Percentiles rank a stretch among this genome's conserved stretches.
Evolutionary conservation across 2,329 filamentous ascomycete genomes (phyloP).

Genomic region (Ascochyta koolunga): DNA sequence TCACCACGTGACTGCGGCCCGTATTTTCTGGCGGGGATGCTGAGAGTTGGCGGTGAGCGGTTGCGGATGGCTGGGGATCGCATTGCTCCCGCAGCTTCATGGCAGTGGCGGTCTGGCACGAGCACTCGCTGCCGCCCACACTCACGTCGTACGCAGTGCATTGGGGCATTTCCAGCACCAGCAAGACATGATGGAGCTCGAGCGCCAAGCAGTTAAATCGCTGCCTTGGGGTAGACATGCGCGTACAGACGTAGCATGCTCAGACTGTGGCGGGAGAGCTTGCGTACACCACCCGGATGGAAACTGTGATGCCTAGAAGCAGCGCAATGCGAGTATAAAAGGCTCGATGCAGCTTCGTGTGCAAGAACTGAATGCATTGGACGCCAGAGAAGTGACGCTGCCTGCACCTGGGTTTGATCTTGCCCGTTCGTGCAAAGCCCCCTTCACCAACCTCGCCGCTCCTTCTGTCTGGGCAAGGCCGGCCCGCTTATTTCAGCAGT

Average conservation of each 20-base stretch:
- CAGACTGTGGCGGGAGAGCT: slow-evolving; percentile 43
- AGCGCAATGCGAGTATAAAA: slow-evolving; percentile 22
- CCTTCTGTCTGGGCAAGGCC: slow-evolving; percentile 47
- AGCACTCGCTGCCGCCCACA: slow-evolving; percentile 24
- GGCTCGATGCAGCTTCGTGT: neutral
- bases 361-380: slow-evolving; percentile 8
- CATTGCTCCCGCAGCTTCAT: slow-evolving; percentile 19
- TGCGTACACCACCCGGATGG: slow-evolving; percentile 35
- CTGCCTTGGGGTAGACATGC: slow-evolving; percentile 36
- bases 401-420: slow-evolving; percentile 18
- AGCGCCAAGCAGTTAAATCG: slow-evolving; percentile 33
- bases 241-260: slow-evolving; percentile 25
- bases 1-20: slow-evolving; percentile 38
- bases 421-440: slow-evolving; percentile 32
- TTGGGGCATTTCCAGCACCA: slow-evolving; percentile 18
- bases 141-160: slow-evolving; percentile 27
- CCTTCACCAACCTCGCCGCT: slow-evolving; percentile 36
- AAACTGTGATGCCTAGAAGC: slow-evolving; percentile 21
- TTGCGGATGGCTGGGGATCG: slow-evolving; percentile 41
- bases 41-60: slow-evolving; percentile 45
- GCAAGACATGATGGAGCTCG: neutral
- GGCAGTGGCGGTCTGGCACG: slow-evolving; percentile 24
- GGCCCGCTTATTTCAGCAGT: slow-evolving; percentile 52
- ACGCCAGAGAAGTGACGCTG: slow-evolving; percentile 8
- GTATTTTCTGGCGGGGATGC: slow-evolving; percentile 20